Evolutionary conservation across 1,139 yeast genomes (phyloP).

Genomic region (Candida smagusa): DNA sequence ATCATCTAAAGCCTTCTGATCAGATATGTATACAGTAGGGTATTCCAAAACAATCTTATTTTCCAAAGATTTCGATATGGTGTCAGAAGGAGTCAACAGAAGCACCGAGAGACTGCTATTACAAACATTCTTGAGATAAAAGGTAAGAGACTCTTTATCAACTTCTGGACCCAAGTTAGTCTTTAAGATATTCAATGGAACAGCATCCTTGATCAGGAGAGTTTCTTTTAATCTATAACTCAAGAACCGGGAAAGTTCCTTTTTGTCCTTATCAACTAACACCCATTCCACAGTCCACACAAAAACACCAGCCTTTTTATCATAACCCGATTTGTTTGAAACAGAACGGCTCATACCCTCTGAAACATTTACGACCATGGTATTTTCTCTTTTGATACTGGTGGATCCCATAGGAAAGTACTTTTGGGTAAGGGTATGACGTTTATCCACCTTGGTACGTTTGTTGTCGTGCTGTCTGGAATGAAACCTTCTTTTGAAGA

Average conservation of each 20-base stretch:
- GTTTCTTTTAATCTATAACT: constrained; percentile 48
- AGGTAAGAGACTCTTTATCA: constrained; percentile 21
- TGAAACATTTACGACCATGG: constrained; percentile 51
- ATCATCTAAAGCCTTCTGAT: constrained; percentile 19
- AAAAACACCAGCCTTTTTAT: constrained; percentile 57
- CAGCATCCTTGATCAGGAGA: constrained; percentile 29
- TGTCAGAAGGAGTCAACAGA: constrained; percentile 16
- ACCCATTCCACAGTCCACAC: constrained; percentile 84
- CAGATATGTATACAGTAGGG: constrained; percentile 58
- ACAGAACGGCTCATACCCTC: constrained; percentile 72
- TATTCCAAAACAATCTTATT: constrained; percentile 69
- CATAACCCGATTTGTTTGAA: constrained; percentile 71
- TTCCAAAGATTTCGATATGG: constrained; percentile 45
- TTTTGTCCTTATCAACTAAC: constrained; percentile 28
- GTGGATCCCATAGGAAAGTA: constrained; percentile 27
- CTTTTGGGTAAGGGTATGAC: constrained; percentile 21
- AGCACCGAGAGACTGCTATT: constrained; percentile 20
- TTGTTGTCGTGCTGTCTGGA: constrained; percentile 19
- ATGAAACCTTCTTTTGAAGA: constrained; percentile 25
- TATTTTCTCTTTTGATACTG: constrained; percentile 32
- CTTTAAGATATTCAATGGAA: constrained; percentile 36
- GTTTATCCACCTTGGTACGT: constrained; percentile 27
- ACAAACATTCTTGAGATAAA: constrained; percentile 36
- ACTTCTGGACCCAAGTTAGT: constrained; percentile 13
- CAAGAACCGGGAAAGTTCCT: constrained; percentile 27